Evolutionary conservation across 176 grass and related monocot genomes (phyloP).

Genomic region (Aegilops bicornis): DNA sequence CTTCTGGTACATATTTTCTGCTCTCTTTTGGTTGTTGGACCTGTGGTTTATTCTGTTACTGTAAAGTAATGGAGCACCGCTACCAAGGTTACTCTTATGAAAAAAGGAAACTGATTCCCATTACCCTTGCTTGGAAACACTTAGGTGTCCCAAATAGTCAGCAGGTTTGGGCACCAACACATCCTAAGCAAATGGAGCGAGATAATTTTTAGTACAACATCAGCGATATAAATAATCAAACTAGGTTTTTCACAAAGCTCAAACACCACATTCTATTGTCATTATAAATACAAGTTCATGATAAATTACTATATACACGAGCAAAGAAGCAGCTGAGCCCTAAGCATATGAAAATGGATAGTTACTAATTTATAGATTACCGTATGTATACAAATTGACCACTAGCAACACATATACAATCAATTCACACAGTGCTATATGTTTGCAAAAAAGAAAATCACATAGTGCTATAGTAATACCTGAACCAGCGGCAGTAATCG

Average conservation of each 20-base stretch:
- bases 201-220: background rate
- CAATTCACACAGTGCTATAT: background rate
- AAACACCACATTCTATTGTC: background rate
- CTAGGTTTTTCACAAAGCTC: background rate
- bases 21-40: background rate
- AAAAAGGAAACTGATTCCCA: background rate
- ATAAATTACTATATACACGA: too few relatives aligned
- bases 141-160: background rate
- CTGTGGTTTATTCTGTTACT: background rate
- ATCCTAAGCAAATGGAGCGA: background rate
- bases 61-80: background rate
- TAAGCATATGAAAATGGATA: background rate
- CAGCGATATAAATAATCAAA: background rate
- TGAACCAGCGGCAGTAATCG: slow-evolving; percentile 85
- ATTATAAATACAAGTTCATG: background rate
- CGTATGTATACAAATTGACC: background rate
- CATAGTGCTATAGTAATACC: slow-evolving; percentile 32
- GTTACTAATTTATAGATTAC: background rate
- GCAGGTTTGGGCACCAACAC: background rate
- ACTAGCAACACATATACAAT: background rate
- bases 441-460: background rate
- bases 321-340: background rate
- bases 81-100: background rate
- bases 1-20: background rate
- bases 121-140: background rate